Evolutionary conservation across 352 stramenopile species (phyloP).

Genomic region (Phytophthora meadii): DNA sequence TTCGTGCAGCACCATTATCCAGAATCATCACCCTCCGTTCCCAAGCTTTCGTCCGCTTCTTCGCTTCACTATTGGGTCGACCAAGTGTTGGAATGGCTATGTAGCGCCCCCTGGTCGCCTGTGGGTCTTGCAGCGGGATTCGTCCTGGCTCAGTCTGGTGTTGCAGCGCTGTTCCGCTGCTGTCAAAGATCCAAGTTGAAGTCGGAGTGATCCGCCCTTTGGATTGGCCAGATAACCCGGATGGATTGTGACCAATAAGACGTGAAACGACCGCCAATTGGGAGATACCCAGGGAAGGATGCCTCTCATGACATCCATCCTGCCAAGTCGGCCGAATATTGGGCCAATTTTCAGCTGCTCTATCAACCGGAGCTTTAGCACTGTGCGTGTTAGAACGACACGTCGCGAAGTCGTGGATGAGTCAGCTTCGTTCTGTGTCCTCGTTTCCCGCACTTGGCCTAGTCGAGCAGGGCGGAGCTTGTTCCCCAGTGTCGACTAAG

Average conservation of each 20-base stretch:
- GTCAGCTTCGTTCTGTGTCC: not conserved
- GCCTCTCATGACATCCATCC: slow-evolving; percentile 4
- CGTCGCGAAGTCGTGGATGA: not conserved
- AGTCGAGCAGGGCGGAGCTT: slow-evolving; percentile 5
- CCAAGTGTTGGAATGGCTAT: slow-evolving; percentile 19
- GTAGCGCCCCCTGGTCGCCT: slow-evolving; percentile 23
- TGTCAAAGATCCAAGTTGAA: slow-evolving; percentile 39
- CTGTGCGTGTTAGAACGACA: not conserved
- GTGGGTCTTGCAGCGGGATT: slow-evolving; percentile 19
- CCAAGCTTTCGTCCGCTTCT: slow-evolving; percentile 4
- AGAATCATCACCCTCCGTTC: not conserved
- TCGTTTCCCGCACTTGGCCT: slow-evolving; percentile 25
- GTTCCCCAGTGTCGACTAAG: not conserved
- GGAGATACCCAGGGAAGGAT: slow-evolving; percentile 25
- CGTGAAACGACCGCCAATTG: slow-evolving; percentile 14
- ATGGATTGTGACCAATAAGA: slow-evolving; percentile 19
- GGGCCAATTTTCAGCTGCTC: too few species aligned
- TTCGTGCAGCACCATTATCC: slow-evolving; percentile 56
- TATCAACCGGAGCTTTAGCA: not conserved
- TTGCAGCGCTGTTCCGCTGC: slow-evolving; percentile 18
- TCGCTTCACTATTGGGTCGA: slow-evolving; percentile 6
- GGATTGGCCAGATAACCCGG: slow-evolving; percentile 25
- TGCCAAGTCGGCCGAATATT: not conserved
- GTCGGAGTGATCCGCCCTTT: slow-evolving; percentile 10
- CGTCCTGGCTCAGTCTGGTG: slow-evolving; percentile 17